Conservation (phyloP, 306 rosid genomes). For the Hippophae tibetana region DNA sequence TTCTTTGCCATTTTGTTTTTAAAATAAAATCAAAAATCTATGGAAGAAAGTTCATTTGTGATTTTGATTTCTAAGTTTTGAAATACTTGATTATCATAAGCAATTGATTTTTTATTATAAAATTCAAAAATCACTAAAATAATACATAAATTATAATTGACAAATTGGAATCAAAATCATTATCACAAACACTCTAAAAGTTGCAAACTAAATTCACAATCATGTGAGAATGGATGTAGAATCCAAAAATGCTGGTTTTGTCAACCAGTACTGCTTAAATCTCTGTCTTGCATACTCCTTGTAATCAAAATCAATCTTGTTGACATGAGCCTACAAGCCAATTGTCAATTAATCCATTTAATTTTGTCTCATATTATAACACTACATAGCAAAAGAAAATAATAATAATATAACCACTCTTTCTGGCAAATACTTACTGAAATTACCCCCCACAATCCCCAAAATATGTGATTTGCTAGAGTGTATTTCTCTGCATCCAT, state of each 20-base stretch:
- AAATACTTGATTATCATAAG: too few species aligned
- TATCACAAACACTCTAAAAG: too few species aligned
- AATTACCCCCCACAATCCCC: conserved; percentile 96
- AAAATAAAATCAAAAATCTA: too few species aligned
- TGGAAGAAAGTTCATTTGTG: too few species aligned
- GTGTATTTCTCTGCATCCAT: conserved; percentile 53
- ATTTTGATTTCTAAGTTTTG: too few species aligned
- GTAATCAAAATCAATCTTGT: conserved; percentile 85
- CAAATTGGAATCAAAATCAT: too few species aligned
- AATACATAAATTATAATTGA: too few species aligned
- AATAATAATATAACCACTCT: background rate
- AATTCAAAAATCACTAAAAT: too few species aligned
- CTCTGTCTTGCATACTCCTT: conserved; percentile 77
- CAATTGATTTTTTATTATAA: too few species aligned
- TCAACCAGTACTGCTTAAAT: conserved; percentile 59
- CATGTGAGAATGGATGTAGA: conserved; percentile 1
- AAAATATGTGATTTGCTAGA: conserved; percentile 69
- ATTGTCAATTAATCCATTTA: background rate
- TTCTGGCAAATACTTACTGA: conserved; percentile 35
- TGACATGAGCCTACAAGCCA: conserved; percentile 58
- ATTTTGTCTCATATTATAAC: background rate
- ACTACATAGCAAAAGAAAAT: background rate
- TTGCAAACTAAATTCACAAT: too few species aligned
- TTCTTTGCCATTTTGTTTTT: too few species aligned
- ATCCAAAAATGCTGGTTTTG: conserved; percentile 40